phyloP scores from a whole-genome alignment of 768 basidiomycete genomes.

The Sistotremastrum suecicum region DNA sequence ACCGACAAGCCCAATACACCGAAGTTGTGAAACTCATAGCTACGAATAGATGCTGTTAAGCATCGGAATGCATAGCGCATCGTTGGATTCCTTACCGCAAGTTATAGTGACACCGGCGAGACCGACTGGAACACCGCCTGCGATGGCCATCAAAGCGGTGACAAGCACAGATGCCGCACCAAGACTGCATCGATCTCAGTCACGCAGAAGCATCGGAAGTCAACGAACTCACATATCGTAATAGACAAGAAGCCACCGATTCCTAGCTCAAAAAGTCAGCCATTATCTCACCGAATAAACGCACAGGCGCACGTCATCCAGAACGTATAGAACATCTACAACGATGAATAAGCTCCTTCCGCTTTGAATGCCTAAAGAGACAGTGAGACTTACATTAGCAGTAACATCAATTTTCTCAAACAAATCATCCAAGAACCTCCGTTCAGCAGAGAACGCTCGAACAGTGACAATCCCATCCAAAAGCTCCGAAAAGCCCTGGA shows the following conservation, averaged over 20 bases:
- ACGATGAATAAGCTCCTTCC: background rate
- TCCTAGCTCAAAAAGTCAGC: background rate
- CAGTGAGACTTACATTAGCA: slow-evolving; percentile 14
- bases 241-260: slow-evolving; percentile 8
- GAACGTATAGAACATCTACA: slow-evolving; percentile 4
- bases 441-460: slow-evolving; percentile 11
- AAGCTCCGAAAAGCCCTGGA: slow-evolving; percentile 14
- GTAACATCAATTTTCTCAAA: slow-evolving; percentile 22
- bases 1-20: slow-evolving; percentile 8
- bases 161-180: slow-evolving; percentile 22
- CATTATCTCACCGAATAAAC: no score
- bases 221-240: background rate
- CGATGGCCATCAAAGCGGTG: slow-evolving; percentile 20
- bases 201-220: slow-evolving; percentile 2
- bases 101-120: slow-evolving; percentile 9
- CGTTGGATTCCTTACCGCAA: slow-evolving; percentile 15
- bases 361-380: slow-evolving; percentile 1
- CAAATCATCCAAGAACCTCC: slow-evolving; percentile 10
- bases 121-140: slow-evolving; percentile 14
- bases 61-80: background rate
- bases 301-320: slow-evolving; percentile 16
- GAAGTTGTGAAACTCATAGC: slow-evolving; percentile 2
- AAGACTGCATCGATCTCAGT: slow-evolving; percentile 18
- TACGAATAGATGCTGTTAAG: no score
- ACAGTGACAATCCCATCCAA: slow-evolving; percentile 9